Evolutionary conservation across 2,329 filamentous ascomycete species (phyloP).

Genomic region (Exophiala dermatitidis): DNA sequence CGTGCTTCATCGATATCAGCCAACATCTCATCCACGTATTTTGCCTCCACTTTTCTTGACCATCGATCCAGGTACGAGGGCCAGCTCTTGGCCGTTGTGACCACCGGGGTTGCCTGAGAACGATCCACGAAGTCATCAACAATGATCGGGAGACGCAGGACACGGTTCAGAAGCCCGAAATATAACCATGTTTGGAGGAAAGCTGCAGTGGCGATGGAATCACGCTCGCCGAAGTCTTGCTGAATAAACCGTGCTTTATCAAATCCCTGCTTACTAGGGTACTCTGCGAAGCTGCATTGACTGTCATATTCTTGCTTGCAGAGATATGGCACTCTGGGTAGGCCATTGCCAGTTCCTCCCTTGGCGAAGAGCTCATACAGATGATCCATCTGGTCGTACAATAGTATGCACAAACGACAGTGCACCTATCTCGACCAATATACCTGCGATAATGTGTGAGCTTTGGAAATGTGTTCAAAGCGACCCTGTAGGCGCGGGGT

Average conservation of each 20-base stretch:
- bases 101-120: not conserved
- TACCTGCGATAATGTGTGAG: too few relatives aligned
- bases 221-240: constrained; percentile 1
- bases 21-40: not conserved
- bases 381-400: too few relatives aligned
- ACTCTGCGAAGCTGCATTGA: not conserved
- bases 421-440: too few relatives aligned
- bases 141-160: not conserved
- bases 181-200: constrained; percentile 28
- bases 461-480: too few relatives aligned
- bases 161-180: constrained; percentile 22
- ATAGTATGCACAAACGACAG: too few relatives aligned
- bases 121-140: constrained; percentile 2
- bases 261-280: constrained; percentile 3
- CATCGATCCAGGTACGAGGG: constrained; percentile 1
- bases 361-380: too few relatives aligned
- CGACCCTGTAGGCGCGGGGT: too few relatives aligned
- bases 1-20: constrained; percentile 7
- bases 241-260: constrained; percentile 4
- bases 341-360: too few relatives aligned
- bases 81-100: not conserved
- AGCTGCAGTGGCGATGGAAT: constrained; percentile 8
- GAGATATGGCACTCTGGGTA: not conserved
- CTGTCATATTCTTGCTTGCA: not conserved
- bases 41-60: not conserved